Evolutionary conservation across 306 rosid genomes (phyloP).

Genomic region (Castanospermum australe): DNA sequence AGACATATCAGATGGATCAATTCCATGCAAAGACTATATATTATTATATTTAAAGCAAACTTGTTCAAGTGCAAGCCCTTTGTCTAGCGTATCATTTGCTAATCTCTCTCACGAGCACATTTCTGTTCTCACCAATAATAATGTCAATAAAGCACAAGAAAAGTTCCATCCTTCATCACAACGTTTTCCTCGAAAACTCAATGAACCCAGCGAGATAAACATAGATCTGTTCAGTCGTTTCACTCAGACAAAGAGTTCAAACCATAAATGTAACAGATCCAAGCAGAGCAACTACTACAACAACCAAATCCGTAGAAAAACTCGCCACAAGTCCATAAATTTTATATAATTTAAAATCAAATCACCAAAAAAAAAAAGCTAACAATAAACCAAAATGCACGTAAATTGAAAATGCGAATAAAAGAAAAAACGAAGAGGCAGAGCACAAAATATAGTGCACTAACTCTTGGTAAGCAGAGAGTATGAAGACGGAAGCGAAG

Average conservation of each 20-base stretch:
- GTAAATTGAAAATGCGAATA: background rate
- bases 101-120: background rate
- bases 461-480: constrained; percentile 65
- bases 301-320: background rate
- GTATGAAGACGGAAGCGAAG: constrained; percentile 59
- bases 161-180: background rate
- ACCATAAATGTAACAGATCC: constrained; percentile 37
- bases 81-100: background rate
- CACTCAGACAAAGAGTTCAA: constrained; percentile 2
- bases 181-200: background rate
- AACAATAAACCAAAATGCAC: background rate
- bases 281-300: constrained; percentile 4
- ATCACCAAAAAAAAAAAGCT: background rate
- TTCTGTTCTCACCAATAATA: background rate
- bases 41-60: background rate
- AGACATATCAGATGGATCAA: background rate
- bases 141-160: background rate
- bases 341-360: background rate
- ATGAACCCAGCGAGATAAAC: background rate
- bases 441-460: background rate
- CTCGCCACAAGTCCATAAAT: background rate
- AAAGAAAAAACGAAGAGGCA: background rate
- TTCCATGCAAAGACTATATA: background rate
- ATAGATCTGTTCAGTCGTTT: constrained; percentile 30
- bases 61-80: background rate